Conservation (phyloP, 192 early-diverging fungal genomes). For the Neocallimastix lanati region DNA sequence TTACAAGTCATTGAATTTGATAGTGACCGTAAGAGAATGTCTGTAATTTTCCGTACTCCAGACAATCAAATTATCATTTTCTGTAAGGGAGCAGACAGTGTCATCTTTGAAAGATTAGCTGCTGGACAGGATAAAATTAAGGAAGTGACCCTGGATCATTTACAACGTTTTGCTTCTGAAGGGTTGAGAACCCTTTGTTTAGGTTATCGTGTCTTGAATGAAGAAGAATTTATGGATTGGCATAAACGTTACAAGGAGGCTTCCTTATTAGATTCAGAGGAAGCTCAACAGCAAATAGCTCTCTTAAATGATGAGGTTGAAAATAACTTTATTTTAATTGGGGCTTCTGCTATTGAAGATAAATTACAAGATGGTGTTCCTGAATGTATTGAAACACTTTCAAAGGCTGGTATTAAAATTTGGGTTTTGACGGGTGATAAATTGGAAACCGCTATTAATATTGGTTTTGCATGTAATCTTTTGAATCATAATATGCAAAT, state of each 20-base stretch:
- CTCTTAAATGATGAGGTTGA: constrained; percentile 53
- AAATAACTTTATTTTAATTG: constrained; percentile 56
- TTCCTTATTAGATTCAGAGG: constrained; percentile 49
- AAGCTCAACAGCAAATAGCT: constrained; percentile 47
- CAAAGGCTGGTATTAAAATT: constrained; percentile 76
- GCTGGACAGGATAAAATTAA: constrained; percentile 8
- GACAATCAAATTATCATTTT: constrained; percentile 64
- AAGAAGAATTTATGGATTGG: constrained; percentile 61
- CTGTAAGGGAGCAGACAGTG: constrained; percentile 89
- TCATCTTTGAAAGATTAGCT: constrained; percentile 69
- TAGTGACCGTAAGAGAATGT: constrained; percentile 91
- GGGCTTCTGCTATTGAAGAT: constrained; percentile 94
- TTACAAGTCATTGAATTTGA: constrained; percentile 86
- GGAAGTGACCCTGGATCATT: constrained; percentile 38
- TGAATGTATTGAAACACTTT: constrained; percentile 63
- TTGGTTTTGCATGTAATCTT: constrained; percentile 63
- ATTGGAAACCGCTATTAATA: constrained; percentile 95
- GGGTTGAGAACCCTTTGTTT: constrained; percentile 84
- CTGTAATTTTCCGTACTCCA: constrained; percentile 59
- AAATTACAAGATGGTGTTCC: constrained; percentile 92
- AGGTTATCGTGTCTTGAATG: constrained; percentile 50
- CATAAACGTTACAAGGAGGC: constrained; percentile 53
- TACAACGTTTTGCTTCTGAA: constrained; percentile 58
- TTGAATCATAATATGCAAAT: constrained; percentile 22
- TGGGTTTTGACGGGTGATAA: constrained; percentile 99